Evolutionary conservation across 768 basidiomycete species (phyloP), one percentile per base, ranked within the genome.

Genomic region (Leccinum longicurvipes): DNA sequence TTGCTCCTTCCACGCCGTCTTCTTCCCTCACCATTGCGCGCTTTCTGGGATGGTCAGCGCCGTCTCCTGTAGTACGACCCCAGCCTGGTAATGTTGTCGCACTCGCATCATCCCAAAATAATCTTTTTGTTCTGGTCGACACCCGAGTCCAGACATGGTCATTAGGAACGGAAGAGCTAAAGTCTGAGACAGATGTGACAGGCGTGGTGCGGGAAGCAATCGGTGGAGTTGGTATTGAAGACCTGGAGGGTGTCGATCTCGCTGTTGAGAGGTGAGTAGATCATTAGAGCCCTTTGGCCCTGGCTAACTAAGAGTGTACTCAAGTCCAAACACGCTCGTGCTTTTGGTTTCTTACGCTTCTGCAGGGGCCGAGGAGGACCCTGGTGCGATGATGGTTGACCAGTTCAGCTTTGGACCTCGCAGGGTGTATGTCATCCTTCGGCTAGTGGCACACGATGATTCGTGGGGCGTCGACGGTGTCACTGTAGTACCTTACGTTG

Each of bases 171-270:
- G 89, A 91, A 63, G 83, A 87, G 55, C 64, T 87, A 25, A 62
- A 78, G 3, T 55, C 78, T 32, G 86, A 89, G 58, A 71, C 73
- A 42, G 85, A 89, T 57, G 64, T 88, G n/a, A 74, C 76, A 0
- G 74, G 63, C 0, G 70, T 81, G 19, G 72, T 86, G 10, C 73
- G 76, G 6, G 65, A 74, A 1, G 81, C 80, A 19, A 69, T 90
- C 21, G 69, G 79, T 39, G 70, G 74, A 0, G 76, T 81, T 49
- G 68, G 74, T 7, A 76, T 78, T 54, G 71, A 89, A 41, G 89
- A 91, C 60, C 71, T 93, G 4, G 91, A 93, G 65, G 70, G 91
- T 39, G 73, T 91, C 46, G 90, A 92, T 73, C 61, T 91, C 31
- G 81, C 80, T 6, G 67, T 87, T 17, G 82, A 84, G 52, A 75